Conservation (phyloP, 768 basidiomycete genomes). For the Cytidiella melzeri region DNA sequence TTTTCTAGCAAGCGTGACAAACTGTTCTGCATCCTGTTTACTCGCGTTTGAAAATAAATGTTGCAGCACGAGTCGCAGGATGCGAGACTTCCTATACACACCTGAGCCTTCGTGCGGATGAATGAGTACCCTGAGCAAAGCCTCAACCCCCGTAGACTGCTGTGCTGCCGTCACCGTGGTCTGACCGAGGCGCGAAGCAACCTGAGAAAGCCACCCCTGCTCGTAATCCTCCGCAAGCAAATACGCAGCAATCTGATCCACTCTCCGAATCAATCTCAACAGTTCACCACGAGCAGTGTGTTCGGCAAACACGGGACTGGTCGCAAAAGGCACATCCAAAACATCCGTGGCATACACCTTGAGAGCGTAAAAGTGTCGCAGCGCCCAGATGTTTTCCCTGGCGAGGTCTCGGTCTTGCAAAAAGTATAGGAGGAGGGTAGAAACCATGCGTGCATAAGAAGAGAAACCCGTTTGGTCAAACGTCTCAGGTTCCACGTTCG, state of each 20-base stretch:
- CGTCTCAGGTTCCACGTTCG: conserved; percentile 8
- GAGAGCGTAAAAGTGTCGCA: conserved; percentile 66
- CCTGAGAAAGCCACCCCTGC: conserved; percentile 44
- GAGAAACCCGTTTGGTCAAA: conserved; percentile 51
- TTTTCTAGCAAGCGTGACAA: conserved; percentile 66
- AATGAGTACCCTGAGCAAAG: conserved; percentile 31
- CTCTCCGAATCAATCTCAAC: conserved; percentile 37
- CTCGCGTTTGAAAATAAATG: conserved; percentile 54
- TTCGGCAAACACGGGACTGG: conserved; percentile 43
- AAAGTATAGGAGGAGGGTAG: conserved; percentile 51
- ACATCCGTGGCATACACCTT: conserved; percentile 58
- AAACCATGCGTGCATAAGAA: conserved; percentile 55
- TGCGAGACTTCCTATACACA: conserved; percentile 46
- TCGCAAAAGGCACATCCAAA: conserved; percentile 42
- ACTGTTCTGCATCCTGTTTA: conserved; percentile 63
- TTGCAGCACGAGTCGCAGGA: conserved; percentile 56
- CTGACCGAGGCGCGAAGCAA: conserved; percentile 31
- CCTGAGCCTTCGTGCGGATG: conserved; percentile 32
- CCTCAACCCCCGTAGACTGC: conserved; percentile 22
- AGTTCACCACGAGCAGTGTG: conserved; percentile 30
- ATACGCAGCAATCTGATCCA: conserved; percentile 56
- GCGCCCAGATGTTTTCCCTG: conserved; percentile 52
- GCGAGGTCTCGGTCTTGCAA: conserved; percentile 55
- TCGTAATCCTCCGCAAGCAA: conserved; percentile 45
- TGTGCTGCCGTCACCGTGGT: conserved; percentile 12